phyloP scores from a whole-genome alignment of 768 basidiomycete genomes.

The Tylopilus balloui region DNA sequence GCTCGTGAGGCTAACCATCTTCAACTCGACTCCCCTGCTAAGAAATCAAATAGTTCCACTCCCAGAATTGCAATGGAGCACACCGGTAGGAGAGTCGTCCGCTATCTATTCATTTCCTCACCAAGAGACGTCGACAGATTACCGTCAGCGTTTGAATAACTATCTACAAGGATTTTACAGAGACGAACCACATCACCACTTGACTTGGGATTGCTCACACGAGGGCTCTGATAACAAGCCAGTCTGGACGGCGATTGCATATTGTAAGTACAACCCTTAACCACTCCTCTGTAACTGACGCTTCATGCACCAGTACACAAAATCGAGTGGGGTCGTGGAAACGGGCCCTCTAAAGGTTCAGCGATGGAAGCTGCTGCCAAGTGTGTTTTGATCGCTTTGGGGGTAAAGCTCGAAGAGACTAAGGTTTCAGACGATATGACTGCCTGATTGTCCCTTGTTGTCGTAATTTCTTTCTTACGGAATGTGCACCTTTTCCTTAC shows the following conservation, averaged over 20 bases:
- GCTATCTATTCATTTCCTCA: not conserved
- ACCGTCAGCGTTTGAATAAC: slow-evolving; percentile 24
- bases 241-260: slow-evolving; percentile 23
- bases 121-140: slow-evolving; percentile 4
- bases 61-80: slow-evolving; percentile 4
- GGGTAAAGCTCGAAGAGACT: not conserved
- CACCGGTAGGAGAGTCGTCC: not conserved
- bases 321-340: slow-evolving; percentile 23
- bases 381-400: slow-evolving; percentile 15
- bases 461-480: not conserved
- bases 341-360: slow-evolving; percentile 11
- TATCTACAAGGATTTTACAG: slow-evolving; percentile 17
- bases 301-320: slow-evolving; percentile 13
- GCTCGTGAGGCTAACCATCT: not conserved
- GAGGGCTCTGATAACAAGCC: slow-evolving; percentile 21
- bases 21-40: not conserved
- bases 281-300: not conserved
- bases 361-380: slow-evolving; percentile 24
- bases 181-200: slow-evolving; percentile 8
- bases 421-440: not conserved
- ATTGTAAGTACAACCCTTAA: slow-evolving; percentile 11
- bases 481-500: not conserved
- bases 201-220: slow-evolving; percentile 16
- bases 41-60: not conserved
- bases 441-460: not conserved